A percentile compares a stretch with the other conserved stretches of the same genome.
Conservation (phyloP, 2,329 filamentous ascomycete genomes). For the Gremmenia infestans region DNA sequence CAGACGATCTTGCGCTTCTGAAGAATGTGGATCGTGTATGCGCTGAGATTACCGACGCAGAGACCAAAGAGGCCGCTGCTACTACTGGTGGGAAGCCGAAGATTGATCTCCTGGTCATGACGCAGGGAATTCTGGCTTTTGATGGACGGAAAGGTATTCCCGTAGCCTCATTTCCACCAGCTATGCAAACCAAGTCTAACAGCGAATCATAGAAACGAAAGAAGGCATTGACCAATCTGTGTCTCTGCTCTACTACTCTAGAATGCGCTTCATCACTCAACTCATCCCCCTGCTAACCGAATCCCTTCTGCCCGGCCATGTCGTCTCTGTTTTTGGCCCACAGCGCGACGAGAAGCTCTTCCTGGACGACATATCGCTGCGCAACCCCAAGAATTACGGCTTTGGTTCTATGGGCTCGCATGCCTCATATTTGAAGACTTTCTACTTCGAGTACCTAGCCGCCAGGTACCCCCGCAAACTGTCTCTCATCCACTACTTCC, state of each 20-base stretch:
- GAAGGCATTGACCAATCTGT: constrained; percentile 30
- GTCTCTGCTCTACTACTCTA: constrained; percentile 32
- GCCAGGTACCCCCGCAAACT: constrained; percentile 26
- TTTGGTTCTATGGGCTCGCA: constrained; percentile 27
- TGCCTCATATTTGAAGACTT: constrained; percentile 31
- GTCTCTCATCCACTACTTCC: constrained; percentile 29
- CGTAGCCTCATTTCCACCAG: too few relatives aligned
- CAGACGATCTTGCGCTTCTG: constrained; percentile 30
- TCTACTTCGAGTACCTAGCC: constrained; percentile 31
- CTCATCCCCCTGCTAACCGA: constrained; percentile 28
- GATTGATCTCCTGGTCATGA: constrained; percentile 33
- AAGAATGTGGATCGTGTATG: constrained; percentile 31
- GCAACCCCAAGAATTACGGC: constrained; percentile 24
- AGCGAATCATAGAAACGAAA: constrained; percentile 23
- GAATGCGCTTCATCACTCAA: constrained; percentile 27
- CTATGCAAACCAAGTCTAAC: not conserved
- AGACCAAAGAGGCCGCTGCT: constrained; percentile 12
- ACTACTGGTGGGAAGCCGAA: constrained; percentile 13
- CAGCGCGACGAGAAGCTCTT: constrained; percentile 27
- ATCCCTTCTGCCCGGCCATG: constrained; percentile 15
- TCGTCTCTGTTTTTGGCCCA: constrained; percentile 34
- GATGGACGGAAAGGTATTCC: too few relatives aligned
- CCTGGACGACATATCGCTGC: constrained; percentile 28
- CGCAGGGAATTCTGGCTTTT: constrained; percentile 21
- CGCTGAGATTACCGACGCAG: constrained; percentile 24